Base-by-base conservation (phyloP, 139 green algal genomes). In the Tetradesmus obliquus region DNA sequence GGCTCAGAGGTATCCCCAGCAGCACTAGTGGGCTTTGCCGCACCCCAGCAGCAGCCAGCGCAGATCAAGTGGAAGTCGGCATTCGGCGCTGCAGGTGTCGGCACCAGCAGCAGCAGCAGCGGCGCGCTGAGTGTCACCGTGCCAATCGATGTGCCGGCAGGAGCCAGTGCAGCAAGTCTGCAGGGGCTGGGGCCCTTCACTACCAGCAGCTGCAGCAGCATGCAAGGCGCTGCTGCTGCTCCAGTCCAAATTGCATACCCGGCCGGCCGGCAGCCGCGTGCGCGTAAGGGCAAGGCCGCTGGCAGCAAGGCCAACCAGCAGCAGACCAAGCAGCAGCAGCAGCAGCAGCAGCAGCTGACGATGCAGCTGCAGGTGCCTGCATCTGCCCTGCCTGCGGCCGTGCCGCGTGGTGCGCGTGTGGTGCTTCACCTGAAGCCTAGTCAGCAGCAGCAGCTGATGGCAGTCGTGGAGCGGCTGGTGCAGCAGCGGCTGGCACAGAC, bases 391-490 rank as follows among this genome's bases (percentile, higher is more conserved):
- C n/a, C 57, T 57, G 55, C 20, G 19, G 82, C 55, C 20, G 76
- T 53, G n/a, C 24, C 76, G 20, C 24, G 22, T 17, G 76, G 76
- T 15, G 76, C 76, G n/a, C 76, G 9, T 15, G 76, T 82, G 76
- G 76, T 82, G 66, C 66, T 76, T 17, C 66, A 76, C 17, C 5
- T 76, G 66, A 76, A 76, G 66, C 15, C 66, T 1, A 76, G 60
- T 22, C 84, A 88, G 58, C 84, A 87, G 84, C 84, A 88, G 84
- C 84, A 88, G 57, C 58, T 88, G 3, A 62, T 88, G 58, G 32
- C 84, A 13, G 58, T 80, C n/a, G 58, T 88, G 58, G 84, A 79
- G 17, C 19, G 71, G 9, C 84, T 81, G 32, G 58, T 88, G 57
- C 84, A 88, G 84, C 58, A 88, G 51, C 69, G 84, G 1, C 62